A percentile compares a stretch with the other conserved stretches of the same genome.
These are phyloP conservation scores for Penicillium sp. DNA, from an alignment of 2,329 filamentous ascomycete species.

Conservation along the genomic window DNA sequence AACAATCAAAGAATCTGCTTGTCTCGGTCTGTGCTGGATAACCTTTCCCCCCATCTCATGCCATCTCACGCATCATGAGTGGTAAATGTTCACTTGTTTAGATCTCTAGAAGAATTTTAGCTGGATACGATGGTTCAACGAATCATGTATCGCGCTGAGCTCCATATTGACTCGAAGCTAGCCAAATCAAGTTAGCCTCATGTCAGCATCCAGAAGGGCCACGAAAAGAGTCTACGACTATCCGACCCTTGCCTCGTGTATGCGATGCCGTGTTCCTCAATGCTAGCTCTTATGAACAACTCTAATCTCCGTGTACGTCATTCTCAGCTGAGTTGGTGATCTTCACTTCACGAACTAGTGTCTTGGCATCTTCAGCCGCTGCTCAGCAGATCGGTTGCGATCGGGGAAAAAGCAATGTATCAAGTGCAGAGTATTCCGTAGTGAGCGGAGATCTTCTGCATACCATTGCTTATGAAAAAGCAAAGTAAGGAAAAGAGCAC, in stretches of 20 bases:
- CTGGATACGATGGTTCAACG: background rate
- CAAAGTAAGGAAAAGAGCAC: background rate
- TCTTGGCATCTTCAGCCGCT: slow-evolving; percentile 3
- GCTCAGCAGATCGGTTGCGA: background rate
- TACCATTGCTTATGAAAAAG: background rate
- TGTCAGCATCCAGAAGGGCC: background rate
- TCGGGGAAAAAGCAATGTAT: background rate
- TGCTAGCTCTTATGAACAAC: background rate
- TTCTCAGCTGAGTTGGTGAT: background rate
- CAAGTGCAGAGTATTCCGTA: background rate
- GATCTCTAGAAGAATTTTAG: background rate
- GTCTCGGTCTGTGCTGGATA: too few species aligned
- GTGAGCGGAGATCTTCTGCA: background rate
- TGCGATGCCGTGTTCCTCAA: background rate
- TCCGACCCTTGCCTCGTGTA: background rate
- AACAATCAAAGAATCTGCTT: background rate
- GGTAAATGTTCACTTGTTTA: background rate
- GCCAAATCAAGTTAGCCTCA: background rate
- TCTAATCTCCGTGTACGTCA: background rate
- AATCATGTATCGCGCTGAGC: background rate
- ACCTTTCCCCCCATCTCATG: background rate
- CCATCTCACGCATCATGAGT: background rate
- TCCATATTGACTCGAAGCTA: background rate
- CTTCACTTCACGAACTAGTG: slow-evolving; percentile 2
- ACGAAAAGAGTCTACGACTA: background rate